Conservation (phyloP, 495 filamentous ascomycete genomes). For the Penicillium salamii region DNA sequence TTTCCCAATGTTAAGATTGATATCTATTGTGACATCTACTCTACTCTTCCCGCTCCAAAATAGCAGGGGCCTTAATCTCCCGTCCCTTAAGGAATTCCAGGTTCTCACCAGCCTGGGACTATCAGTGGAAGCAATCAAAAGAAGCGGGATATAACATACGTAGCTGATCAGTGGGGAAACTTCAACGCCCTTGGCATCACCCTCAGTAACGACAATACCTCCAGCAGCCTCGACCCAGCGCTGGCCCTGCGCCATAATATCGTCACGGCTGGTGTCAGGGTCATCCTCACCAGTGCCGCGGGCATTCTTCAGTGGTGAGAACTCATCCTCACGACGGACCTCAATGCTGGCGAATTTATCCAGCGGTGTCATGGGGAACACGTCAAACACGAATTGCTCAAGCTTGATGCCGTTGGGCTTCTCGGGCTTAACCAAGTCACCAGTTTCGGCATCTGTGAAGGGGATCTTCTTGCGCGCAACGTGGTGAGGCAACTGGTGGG, state of each 20-base stretch:
- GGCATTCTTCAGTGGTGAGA: conserved; percentile 97
- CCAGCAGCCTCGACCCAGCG: conserved; percentile 81
- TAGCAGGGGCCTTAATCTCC: conserved; percentile 71
- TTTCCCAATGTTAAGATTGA: conserved; percentile 1
- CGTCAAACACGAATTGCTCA: conserved; percentile 99
- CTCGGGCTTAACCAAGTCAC: conserved; percentile 78
- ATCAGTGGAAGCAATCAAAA: not conserved
- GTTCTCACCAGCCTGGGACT: conserved; percentile 77
- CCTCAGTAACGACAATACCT: conserved; percentile 70
- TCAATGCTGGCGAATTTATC: conserved; percentile 93
- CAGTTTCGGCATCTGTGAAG: conserved; percentile 69
- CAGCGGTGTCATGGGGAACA: conserved; percentile 86
- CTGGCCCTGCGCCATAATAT: conserved; percentile 86
- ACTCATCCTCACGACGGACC: conserved; percentile 95
- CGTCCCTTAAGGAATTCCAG: conserved; percentile 72
- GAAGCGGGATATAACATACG: conserved; percentile 56
- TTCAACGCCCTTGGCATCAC: conserved; percentile 69
- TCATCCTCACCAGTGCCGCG: conserved; percentile 88
- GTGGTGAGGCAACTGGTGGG: conserved; percentile 86
- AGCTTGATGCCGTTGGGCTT: conserved; percentile 98
- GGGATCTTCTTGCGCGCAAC: conserved; percentile 99
- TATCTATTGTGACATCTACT: not conserved
- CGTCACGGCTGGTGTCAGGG: conserved; percentile 82
- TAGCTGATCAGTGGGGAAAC: conserved; percentile 94
- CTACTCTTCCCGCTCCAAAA: conserved; percentile 70